Conservation (phyloP, 306 rosid genomes). For the Pyrus bretschneideri region DNA sequence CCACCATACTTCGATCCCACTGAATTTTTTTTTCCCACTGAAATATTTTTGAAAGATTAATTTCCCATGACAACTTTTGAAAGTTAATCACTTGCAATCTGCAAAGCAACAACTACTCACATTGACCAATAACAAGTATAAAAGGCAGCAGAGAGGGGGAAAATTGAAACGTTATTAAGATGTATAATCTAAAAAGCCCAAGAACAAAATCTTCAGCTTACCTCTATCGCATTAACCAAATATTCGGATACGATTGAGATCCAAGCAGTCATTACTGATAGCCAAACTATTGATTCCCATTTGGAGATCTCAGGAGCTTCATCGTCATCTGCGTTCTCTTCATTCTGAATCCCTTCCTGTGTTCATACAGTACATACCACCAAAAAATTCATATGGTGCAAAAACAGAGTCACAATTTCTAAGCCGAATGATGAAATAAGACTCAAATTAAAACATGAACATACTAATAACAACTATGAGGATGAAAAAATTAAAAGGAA, state of each 20-base stretch:
- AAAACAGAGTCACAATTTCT: background rate
- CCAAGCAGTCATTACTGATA: constrained; percentile 62
- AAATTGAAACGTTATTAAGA: background rate
- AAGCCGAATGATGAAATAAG: background rate
- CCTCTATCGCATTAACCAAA: constrained; percentile 72
- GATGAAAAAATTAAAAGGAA: background rate
- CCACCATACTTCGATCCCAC: background rate
- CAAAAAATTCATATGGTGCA: constrained; percentile 9
- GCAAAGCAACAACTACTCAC: background rate
- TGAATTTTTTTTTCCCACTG: background rate
- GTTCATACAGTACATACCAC: constrained; percentile 19
- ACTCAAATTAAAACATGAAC: background rate
- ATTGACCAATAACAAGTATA: background rate
- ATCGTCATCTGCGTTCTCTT: constrained; percentile 32
- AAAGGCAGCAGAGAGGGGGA: background rate
- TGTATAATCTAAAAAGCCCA: background rate
- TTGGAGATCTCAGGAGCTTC: constrained; percentile 70
- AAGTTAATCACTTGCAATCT: background rate
- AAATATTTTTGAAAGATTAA: background rate
- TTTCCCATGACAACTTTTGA: background rate
- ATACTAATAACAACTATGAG: background rate
- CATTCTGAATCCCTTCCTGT: constrained; percentile 55
- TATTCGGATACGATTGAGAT: constrained; percentile 69
- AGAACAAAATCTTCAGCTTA: constrained; percentile 5
- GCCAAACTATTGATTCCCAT: constrained; percentile 86